Evolutionary conservation across 768 basidiomycete genomes (phyloP), one percentile per base, ranked within the genome.

Genomic region (Suillus subluteus): DNA sequence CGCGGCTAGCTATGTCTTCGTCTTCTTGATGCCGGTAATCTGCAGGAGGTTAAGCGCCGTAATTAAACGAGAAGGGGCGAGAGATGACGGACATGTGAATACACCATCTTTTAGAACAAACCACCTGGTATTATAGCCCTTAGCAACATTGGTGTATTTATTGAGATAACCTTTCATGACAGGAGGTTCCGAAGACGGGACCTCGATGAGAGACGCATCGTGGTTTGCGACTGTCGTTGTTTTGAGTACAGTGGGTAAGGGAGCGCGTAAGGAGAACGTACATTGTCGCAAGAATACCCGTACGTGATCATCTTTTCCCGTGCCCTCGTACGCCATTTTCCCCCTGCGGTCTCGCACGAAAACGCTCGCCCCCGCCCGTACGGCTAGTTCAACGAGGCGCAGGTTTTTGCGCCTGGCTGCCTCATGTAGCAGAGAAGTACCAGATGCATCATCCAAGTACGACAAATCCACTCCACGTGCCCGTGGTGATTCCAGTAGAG

Each of bases 141-240:
- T 90, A 0, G 94, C 94, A 46, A 98, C 92, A 71, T 98, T 98
- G 1, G 91, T 89, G 74, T 96, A 98, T 76, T 98, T 98, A 76
- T 92, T 94, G 23, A 95, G 80, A 73, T 94, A 94, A 0, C 93
- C 94, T 68, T 86, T 88, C 65, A 94, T 77, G 3, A 82, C 76
- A 0, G 91, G 88, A 2, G 90, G 87, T 58, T 88, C 87, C 1
- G 81, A 79, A 8, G 76, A 70, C 1, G 83, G 78, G 9, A 79
- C 73, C 5, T 84, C 82, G 12, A 95, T 84, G 2, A 95, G 80
- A 0, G 88, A 87, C 46, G 87, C 87, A 71, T 96, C 92, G 48
- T 90, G 91, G 73, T 95, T 96, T 21, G 88, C 89, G 71, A 93
- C 92, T 94, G 71, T 30, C 2, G 21, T 30, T 11, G 46, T 69